Evolutionary conservation across 2,329 filamentous ascomycete genomes (phyloP), one percentile per base, ranked within the genome.

Genomic region (Aspergillus floridensis): DNA sequence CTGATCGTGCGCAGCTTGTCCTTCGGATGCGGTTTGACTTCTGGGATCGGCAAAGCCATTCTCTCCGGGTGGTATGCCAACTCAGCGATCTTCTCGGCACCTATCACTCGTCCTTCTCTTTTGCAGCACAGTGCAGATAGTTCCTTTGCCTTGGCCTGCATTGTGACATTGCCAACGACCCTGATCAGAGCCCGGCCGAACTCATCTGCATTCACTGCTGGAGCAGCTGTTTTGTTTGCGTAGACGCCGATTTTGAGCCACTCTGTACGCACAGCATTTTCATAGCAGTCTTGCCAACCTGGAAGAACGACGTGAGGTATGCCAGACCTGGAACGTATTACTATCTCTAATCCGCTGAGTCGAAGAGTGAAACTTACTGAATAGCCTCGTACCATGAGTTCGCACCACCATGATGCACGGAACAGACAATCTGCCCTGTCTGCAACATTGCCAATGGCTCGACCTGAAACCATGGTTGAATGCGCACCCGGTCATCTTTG

Each of bases 311-410:
- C 50, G 38, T 52, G 50, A 14, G 50, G 50, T 8, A 52, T 38
- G 11, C 50, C 50, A 32, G 31, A 38, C 21, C 50, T 52, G 50
- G 19, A 22, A 24, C 10, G 11, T 24, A 22, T 26, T 41, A 7
- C 7, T 52, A 19, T 24, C 24, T 14, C 11, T 21, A 22, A 5
- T 52, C 14, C 3, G 16, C 38, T 19, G 4, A 16, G 4, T 19
- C 5, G 21, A 5, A 16, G 29, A 38, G 49, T 14, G 22, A 16
- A 14, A 52, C 49, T 52, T 32, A 52, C 49, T 52, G 49, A 19
- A 52, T 52, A 19, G 49, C 29, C 24, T 52, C 49, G n/a, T 52
- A 52, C 49, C 49, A 52, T 22, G 49, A 52, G 21, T 52, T 52
- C 5, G 49, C 49, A 38, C 49, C 49, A 12, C 49, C 49, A 35